These are phyloP conservation scores for Hymenoscyphus scutula DNA, from an alignment of 2,329 filamentous ascomycete species.

Conservation along the genomic window DNA sequence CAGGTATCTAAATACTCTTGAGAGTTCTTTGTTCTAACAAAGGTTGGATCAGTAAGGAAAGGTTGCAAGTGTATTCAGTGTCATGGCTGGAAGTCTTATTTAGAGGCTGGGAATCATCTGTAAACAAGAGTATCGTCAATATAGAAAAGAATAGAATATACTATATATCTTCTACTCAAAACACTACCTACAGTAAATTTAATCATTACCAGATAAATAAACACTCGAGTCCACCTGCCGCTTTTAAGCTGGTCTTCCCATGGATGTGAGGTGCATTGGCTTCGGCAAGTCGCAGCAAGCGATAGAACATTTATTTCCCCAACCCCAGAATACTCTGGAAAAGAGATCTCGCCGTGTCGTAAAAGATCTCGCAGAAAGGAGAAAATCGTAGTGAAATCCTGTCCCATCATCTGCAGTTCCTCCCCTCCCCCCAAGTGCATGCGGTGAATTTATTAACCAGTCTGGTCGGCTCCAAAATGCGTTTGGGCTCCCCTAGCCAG, in stretches of 20 bases:
- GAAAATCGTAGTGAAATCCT: not conserved
- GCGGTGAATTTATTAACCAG: not conserved
- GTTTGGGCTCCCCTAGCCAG: slow-evolving; percentile 1
- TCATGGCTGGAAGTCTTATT: not conserved
- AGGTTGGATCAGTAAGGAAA: not conserved
- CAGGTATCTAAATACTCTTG: not conserved
- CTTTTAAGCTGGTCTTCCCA: not conserved
- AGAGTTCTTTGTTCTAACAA: not conserved
- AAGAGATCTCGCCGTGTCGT: not conserved
- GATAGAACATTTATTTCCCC: slow-evolving; percentile 1
- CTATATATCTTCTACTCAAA: not conserved
- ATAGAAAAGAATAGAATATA: not conserved
- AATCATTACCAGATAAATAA: no score
- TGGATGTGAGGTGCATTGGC: not conserved
- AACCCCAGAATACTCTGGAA: not conserved
- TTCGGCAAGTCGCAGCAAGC: slow-evolving; percentile 4
- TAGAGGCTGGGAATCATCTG: no score
- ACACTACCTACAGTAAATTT: no score
- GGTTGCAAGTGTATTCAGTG: not conserved
- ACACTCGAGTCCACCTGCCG: not conserved
- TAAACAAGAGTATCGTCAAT: not conserved
- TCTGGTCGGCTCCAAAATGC: not conserved
- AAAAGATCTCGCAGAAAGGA: not conserved
- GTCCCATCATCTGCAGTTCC: not conserved
- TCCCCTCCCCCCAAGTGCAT: not conserved